These are phyloP conservation scores for Fusarium citri DNA, from an alignment of 2,329 filamentous ascomycete genomes.

Conservation along the genomic window DNA sequence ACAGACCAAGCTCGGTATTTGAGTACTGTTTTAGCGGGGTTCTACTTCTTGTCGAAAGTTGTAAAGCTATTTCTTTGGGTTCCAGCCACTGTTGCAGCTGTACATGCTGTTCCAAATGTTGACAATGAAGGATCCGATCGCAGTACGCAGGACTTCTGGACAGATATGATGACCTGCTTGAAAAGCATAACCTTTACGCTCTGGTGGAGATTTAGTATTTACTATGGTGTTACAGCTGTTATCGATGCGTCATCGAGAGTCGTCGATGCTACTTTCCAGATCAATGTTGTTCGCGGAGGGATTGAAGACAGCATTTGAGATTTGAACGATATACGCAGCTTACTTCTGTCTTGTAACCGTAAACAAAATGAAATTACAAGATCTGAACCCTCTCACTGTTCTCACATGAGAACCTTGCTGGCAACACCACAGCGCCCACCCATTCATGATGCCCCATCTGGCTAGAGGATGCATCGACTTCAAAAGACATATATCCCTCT, in stretches of 20 bases:
- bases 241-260: background rate
- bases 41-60: background rate
- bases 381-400: background rate
- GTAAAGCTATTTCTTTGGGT: background rate
- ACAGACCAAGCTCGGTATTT: fast-evolving
- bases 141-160: background rate
- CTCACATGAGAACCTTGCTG: fast-evolving
- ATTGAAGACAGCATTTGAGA: background rate
- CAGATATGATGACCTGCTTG: background rate
- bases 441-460: background rate
- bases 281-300: background rate
- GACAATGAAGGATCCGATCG: too few species aligned
- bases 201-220: background rate
- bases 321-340: fast-evolving
- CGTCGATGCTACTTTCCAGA: background rate
- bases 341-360: fast-evolving
- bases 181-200: background rate
- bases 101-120: background rate
- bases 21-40: fast-evolving
- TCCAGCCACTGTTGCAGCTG: background rate
- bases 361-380: background rate
- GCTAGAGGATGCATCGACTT: too few species aligned
- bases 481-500: too few species aligned
- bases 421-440: background rate
- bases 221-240: background rate